Evolutionary conservation across 768 basidiomycete species (phyloP).

Genomic region (Suillus hirtellus): DNA sequence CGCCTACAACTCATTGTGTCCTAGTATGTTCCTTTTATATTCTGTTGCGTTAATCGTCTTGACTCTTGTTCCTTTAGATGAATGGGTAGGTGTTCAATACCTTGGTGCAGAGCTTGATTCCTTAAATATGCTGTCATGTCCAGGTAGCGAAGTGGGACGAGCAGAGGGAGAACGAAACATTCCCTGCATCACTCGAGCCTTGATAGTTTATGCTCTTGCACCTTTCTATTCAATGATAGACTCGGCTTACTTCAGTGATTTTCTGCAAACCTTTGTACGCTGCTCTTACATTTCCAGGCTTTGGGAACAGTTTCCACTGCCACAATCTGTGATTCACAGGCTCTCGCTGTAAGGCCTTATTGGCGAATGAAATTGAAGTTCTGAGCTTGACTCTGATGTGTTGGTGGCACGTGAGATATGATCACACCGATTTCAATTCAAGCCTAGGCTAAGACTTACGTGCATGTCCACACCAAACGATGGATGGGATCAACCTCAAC

Average conservation of each 20-base stretch:
- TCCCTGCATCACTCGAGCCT: constrained; percentile 89
- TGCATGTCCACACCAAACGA: constrained; percentile 14
- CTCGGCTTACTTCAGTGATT: not conserved
- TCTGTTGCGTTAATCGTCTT: constrained; percentile 7
- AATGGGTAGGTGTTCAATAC: constrained; percentile 67
- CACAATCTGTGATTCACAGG: not conserved
- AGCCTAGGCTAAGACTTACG: constrained; percentile 2
- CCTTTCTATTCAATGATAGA: constrained; percentile 5
- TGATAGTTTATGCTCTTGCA: constrained; percentile 27
- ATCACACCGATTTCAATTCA: not conserved
- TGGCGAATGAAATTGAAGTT: not conserved
- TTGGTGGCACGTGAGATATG: constrained; percentile 1
- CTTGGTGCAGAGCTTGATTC: constrained; percentile 5
- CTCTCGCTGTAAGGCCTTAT: not conserved
- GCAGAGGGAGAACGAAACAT: constrained; percentile 89
- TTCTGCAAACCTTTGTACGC: constrained; percentile 2
- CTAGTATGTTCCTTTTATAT: constrained; percentile 63
- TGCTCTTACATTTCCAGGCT: not conserved
- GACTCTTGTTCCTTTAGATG: constrained; percentile 52
- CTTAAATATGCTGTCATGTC: constrained; percentile 2
- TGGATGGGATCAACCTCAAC: constrained; percentile 38
- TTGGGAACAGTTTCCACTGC: not conserved
- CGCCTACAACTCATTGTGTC: constrained; percentile 95
- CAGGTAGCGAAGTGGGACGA: constrained; percentile 92
- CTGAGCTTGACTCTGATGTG: not conserved